phyloP scores from a whole-genome alignment of 2,329 filamentous ascomycete genomes.

The Pseudogymnoascus sp. region DNA sequence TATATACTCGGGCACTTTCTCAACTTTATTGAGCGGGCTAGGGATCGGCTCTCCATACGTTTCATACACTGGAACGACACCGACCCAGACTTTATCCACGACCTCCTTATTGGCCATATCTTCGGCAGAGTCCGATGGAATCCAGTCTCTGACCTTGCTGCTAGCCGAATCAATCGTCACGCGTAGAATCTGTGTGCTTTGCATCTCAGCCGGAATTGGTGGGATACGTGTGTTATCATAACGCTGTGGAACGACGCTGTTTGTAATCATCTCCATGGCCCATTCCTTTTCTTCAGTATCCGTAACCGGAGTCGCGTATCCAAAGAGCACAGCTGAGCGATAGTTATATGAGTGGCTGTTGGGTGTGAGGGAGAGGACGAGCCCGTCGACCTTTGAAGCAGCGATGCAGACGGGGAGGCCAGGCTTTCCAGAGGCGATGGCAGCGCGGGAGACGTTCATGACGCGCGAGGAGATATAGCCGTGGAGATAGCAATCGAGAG shows the following conservation, averaged over 20 bases:
- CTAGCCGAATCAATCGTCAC: constrained; percentile 62
- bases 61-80: constrained; percentile 54
- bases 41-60: constrained; percentile 39
- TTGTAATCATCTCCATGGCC: constrained; percentile 70
- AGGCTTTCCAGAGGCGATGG: constrained; percentile 1
- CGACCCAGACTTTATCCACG: constrained; percentile 42
- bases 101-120: constrained; percentile 39
- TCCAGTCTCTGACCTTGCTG: constrained; percentile 63
- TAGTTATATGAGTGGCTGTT: constrained; percentile 83
- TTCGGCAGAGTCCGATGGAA: constrained; percentile 45
- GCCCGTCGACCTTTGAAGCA: constrained; percentile 67
- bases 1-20: constrained; percentile 47
- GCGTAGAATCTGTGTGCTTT: constrained; percentile 62
- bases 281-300: constrained; percentile 63
- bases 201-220: constrained; percentile 65
- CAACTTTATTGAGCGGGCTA: constrained; percentile 17
- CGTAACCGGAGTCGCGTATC: constrained; percentile 59
- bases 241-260: constrained; percentile 59
- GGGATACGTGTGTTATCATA: constrained; percentile 63
- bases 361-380: constrained; percentile 71
- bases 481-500: constrained; percentile 71
- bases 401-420: constrained; percentile 65
- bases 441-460: constrained; percentile 48
- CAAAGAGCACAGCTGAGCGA: constrained; percentile 64
- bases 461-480: constrained; percentile 75